These are phyloP conservation scores for Omphalotus guepiniiformis DNA, from an alignment of 768 basidiomycete species.

Conservation along the genomic window DNA sequence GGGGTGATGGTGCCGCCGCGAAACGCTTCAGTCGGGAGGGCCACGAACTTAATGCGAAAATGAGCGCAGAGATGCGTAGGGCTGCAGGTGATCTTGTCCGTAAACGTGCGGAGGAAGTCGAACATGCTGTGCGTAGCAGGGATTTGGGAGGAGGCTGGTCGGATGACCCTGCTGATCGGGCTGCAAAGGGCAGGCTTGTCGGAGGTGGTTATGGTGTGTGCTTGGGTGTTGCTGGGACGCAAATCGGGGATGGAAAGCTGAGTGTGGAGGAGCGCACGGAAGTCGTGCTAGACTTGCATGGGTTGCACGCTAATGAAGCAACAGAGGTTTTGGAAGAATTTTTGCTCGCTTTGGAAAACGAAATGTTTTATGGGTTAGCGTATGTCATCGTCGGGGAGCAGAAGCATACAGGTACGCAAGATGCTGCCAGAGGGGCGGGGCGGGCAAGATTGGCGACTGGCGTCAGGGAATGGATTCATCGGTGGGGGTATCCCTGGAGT, in stretches of 20 bases:
- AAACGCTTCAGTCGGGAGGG: constrained; percentile 94
- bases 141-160: constrained; percentile 63
- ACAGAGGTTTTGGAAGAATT: constrained; percentile 89
- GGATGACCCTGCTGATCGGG: constrained; percentile 80
- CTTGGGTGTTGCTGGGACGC: constrained; percentile 75
- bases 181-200: constrained; percentile 64
- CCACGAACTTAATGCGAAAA: constrained; percentile 88
- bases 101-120: constrained; percentile 72
- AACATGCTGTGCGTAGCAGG: constrained; percentile 68
- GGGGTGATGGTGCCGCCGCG: constrained; percentile 93
- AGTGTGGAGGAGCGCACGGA: constrained; percentile 90
- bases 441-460: constrained; percentile 80
- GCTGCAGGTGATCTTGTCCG: constrained; percentile 84
- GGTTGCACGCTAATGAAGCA: constrained; percentile 90
- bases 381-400: constrained; percentile 93
- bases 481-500: constrained; percentile 96
- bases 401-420: constrained; percentile 93
- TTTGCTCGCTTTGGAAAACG: constrained; percentile 81
- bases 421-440: constrained; percentile 74
- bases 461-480: constrained; percentile 86
- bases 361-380: constrained; percentile 83
- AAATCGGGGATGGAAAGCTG: constrained; percentile 48
- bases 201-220: constrained; percentile 84
- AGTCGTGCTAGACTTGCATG: constrained; percentile 84
- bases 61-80: constrained; percentile 79